These are phyloP conservation scores for Hypoxylon sp. DNA, from an alignment of 2,329 filamentous ascomycete species.

Conservation along the genomic window DNA sequence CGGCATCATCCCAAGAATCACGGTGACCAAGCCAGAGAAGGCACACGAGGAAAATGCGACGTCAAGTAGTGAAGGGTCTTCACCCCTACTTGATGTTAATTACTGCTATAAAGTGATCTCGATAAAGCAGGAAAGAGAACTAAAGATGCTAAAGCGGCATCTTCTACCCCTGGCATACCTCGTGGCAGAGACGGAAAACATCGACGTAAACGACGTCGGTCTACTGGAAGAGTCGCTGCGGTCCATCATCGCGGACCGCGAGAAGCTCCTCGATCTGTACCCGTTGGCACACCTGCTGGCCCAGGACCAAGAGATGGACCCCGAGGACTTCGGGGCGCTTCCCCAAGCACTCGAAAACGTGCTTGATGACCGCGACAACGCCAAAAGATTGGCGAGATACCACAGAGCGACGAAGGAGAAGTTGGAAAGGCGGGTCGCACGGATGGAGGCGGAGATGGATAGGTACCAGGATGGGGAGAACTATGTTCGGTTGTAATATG, in stretches of 20 bases:
- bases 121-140: slow-evolving; percentile 12
- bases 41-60: neutral
- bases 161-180: slow-evolving; percentile 31
- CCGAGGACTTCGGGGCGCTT: slow-evolving; percentile 16
- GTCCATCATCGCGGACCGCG: slow-evolving; percentile 33
- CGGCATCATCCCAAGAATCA: slow-evolving; percentile 17
- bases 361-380: slow-evolving; percentile 27
- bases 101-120: slow-evolving; percentile 27
- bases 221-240: slow-evolving; percentile 17
- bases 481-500: slow-evolving; percentile 19
- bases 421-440: slow-evolving; percentile 14
- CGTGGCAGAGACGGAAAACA: slow-evolving; percentile 27
- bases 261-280: slow-evolving; percentile 21
- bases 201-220: slow-evolving; percentile 16
- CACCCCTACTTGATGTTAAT: slow-evolving; percentile 10
- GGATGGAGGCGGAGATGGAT: slow-evolving; percentile 1
- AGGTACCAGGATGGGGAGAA: slow-evolving; percentile 20
- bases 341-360: slow-evolving; percentile 15
- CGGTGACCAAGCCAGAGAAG: slow-evolving; percentile 14
- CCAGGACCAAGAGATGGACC: slow-evolving; percentile 28
- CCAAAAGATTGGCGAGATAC: slow-evolving; percentile 14
- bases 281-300: slow-evolving; percentile 36
- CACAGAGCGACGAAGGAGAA: slow-evolving; percentile 7
- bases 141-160: neutral
- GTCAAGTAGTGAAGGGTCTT: neutral